Evolutionary conservation across 1,284 basidiomycete species (phyloP), one percentile per base, ranked within the genome.

Genomic region (Phylloporus gajari): DNA sequence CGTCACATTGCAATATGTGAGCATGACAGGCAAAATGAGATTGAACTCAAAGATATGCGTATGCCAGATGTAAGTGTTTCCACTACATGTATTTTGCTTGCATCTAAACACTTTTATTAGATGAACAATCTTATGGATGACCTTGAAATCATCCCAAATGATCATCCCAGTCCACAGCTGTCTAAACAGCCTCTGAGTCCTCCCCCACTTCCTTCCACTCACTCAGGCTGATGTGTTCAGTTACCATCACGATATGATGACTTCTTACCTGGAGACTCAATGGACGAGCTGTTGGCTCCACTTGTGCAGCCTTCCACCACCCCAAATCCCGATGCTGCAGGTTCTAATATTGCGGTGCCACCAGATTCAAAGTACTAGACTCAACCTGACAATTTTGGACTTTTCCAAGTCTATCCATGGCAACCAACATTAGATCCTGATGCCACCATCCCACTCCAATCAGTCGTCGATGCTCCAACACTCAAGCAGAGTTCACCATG

Each of bases 221-320:
- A 13, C 27, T 23, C 19, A 27, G 62, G 62, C 12, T 27, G n/a
- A 46, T 3, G 7, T 3, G 21, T 63, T 30, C 27, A 27, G n/a
- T 30, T 63, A 46, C 62, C 38, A n/a, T 40, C 62, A 63, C 17
- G 27, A 27, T 63, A 44, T 27, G 46, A 63, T 46, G 62, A 63
- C 25, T 63, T 63, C 27, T 21, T n/a, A 1, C 62, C 25, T 46
- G 62, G 42, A 42, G 62, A 63, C n/a, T 44, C 17, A 32, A 46
- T 12, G 25, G 62, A 63, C 27, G 42, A 23, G 4, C 44, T 19
- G 15, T 13, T 27, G 23, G 1, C 8, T 32, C 62, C 21, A 27
- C 7, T 12, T 12, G 30, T 21, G 5, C 17, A 44, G 44, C 44
- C 44, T 44, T 11, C 44, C 44, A 19, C 44, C 9, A 8, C 21